Evolutionary conservation across 176 grass and related monocot species (phyloP).

Genomic region (Lolium multiflorum): DNA sequence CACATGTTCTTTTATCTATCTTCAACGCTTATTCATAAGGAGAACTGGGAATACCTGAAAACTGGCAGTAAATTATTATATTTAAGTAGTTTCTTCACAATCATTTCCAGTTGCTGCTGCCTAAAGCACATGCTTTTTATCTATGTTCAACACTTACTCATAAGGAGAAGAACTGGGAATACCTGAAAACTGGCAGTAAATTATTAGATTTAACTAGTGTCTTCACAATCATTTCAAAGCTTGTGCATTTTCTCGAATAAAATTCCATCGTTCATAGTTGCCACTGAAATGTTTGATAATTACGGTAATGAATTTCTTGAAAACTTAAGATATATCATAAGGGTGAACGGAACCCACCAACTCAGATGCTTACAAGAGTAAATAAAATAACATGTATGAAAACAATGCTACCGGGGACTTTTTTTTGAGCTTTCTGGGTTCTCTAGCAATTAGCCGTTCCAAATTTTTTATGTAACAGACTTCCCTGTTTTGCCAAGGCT

Average conservation of each 20-base stretch:
- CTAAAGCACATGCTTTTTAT: background rate
- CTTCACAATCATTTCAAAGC: constrained; percentile 2
- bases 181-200: constrained; percentile 24
- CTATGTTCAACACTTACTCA: background rate
- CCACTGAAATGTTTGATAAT: background rate
- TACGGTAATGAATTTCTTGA: background rate
- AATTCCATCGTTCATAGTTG: background rate
- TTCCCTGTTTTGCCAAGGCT: background rate
- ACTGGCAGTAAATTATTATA: background rate
- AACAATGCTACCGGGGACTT: background rate
- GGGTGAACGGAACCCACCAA: too few relatives aligned
- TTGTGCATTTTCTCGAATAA: background rate
- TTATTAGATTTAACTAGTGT: background rate
- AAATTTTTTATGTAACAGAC: background rate
- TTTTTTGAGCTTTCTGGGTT: background rate
- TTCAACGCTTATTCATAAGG: background rate
- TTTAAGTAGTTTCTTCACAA: constrained; percentile 7
- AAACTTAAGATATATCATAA: too few relatives aligned
- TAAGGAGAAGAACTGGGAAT: constrained; percentile 28
- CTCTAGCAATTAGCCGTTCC: constrained; percentile 17
- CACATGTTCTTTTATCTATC: background rate
- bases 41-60: constrained; percentile 37
- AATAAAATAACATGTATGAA: too few relatives aligned
- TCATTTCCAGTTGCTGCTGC: background rate
- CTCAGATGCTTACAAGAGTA: too few relatives aligned